Conservation (phyloP, 2,329 filamentous ascomycete species). For the Scedosporium dehoogii region DNA sequence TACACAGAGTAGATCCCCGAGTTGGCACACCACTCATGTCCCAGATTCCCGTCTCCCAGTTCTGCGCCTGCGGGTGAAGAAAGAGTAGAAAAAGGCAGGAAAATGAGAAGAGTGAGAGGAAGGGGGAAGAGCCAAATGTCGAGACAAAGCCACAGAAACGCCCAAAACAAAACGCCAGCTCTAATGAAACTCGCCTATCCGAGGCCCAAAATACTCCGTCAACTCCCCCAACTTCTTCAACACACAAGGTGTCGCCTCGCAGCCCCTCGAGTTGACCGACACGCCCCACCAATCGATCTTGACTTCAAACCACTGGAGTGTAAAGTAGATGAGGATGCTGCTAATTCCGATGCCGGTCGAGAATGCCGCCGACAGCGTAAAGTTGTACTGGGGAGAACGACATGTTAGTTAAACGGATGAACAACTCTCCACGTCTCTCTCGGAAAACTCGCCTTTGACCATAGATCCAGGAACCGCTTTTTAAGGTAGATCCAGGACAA, state of each 20-base stretch:
- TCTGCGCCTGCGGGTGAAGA: not conserved
- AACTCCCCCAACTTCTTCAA: conserved; percentile 12
- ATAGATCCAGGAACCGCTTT: conserved; percentile 33
- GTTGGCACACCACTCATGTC: not conserved
- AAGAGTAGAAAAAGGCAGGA: not conserved
- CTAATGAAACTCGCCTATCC: not conserved
- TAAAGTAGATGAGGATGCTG: conserved; percentile 38
- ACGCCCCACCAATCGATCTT: conserved; percentile 38
- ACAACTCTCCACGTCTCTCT: not conserved
- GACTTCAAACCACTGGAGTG: conserved; percentile 27
- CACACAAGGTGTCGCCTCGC: conserved; percentile 15
- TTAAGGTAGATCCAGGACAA: conserved; percentile 38
- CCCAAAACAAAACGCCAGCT: not conserved
- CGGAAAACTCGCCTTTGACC: conserved; percentile 27
- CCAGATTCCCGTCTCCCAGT: not conserved
- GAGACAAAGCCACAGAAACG: not conserved
- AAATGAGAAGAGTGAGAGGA: not conserved
- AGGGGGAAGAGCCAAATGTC: not conserved
- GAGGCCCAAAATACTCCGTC: conserved; percentile 9
- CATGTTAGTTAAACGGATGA: not conserved
- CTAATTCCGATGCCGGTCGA: conserved; percentile 34
- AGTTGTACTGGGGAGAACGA: conserved; percentile 22
- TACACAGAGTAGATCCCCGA: too few species aligned
- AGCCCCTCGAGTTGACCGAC: conserved; percentile 14
- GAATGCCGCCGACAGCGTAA: conserved; percentile 36